A percentile compares a stretch with the other conserved stretches of the same genome.
Evolutionary conservation across 2,329 filamentous ascomycete species (phyloP).

Genomic region (Neonectria punicea): DNA sequence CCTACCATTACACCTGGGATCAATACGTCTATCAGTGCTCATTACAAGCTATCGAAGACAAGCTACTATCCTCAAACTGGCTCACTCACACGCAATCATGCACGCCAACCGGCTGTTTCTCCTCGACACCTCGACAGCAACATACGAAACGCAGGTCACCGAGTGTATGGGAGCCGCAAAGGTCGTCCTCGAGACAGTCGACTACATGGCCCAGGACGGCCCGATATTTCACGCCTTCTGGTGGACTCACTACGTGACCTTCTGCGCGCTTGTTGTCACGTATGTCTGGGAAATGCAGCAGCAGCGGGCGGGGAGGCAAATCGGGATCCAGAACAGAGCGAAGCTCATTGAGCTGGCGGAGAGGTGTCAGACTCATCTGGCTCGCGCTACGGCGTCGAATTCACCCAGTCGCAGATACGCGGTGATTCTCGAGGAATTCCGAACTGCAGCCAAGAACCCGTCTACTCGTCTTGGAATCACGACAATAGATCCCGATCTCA

Average conservation of each 20-base stretch:
- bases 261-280: constrained; percentile 64
- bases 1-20: constrained; percentile 56
- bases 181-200: constrained; percentile 54
- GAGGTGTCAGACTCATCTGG: constrained; percentile 33
- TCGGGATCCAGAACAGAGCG: constrained; percentile 23
- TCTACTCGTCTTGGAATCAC: not conserved
- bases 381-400: constrained; percentile 30
- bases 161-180: constrained; percentile 53
- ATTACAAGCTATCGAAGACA: constrained; percentile 60
- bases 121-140: constrained; percentile 44
- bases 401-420: constrained; percentile 35
- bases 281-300: constrained; percentile 60
- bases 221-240: constrained; percentile 60
- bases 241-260: constrained; percentile 65
- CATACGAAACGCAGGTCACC: constrained; percentile 43
- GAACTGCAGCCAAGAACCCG: constrained; percentile 10
- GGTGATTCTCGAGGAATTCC: constrained; percentile 32
- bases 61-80: constrained; percentile 63
- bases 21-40: constrained; percentile 56
- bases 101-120: constrained; percentile 66
- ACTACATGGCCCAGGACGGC: constrained; percentile 52
- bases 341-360: constrained; percentile 41
- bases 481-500: not conserved
- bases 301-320: constrained; percentile 24
- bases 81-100: constrained; percentile 65